Base-by-base conservation (phyloP, 176 grass and related monocot genomes). In the Bromus sterilis region DNA sequence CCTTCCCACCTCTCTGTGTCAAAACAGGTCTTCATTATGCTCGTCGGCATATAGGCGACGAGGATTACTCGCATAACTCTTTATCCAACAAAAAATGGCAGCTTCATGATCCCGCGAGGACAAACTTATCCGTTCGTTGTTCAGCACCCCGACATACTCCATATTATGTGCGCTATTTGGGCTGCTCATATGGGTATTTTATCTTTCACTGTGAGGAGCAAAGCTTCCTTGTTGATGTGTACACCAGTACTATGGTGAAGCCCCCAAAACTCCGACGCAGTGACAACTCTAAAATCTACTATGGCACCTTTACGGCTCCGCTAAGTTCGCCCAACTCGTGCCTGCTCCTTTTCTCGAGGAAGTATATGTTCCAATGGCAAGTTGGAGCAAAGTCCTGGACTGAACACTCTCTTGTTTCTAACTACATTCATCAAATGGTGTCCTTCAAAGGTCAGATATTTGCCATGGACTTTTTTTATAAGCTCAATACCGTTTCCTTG, bases 121-220 rank as follows among this genome's bases (percentile, higher is more conserved):
- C 9, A 12, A 35, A 34, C 11, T 23, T 76, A 73, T 57, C 80
- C 43, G 25, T 75, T 57, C 2, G 4, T 25, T 18, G 74, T 79
- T 74, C 56, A 26, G 55, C 33, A 0, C 21, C 36, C 18, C 80
- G 3, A 74, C 21, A 60, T 34, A 20, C 68, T 44, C 39, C 64
- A 57, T 34, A 8, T 24, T 2, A 16, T 56, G 65, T 81, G 55
- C 21, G 2, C 11, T 86, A 84, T 71, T 10, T 89, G 37, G 91
- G 91, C 2, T 87, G 73, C 74, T 87, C 91, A 29, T 65, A 85
- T 66, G 84, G 84, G n/a, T 80, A 87, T 74, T 51, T 85, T 36
- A 89, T 93, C 33, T 87, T 89, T 21, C 55, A 26, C 6, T 11
- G 31, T 35, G 18, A 4, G 2, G 61, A 84, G 14, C 43, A 58